Conservation (phyloP, 2,329 filamentous ascomycete genomes). For the Xylariaceae sp. region DNA sequence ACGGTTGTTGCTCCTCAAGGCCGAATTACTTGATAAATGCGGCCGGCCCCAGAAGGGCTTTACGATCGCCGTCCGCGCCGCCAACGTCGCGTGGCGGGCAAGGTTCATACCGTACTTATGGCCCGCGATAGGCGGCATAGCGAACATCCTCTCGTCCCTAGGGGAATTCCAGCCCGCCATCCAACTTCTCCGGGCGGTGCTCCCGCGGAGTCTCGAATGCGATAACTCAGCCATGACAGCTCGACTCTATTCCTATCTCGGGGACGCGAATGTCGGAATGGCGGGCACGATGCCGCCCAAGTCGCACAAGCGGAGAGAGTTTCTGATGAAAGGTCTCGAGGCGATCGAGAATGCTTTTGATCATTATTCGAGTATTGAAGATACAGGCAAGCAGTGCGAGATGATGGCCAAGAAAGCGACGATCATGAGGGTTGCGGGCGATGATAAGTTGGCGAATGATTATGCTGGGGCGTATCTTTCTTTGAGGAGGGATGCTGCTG, state of each 20-base stretch:
- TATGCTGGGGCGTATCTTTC: constrained; percentile 63
- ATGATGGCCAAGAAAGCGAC: constrained; percentile 79
- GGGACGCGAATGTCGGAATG: constrained; percentile 74
- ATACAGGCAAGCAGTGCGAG: constrained; percentile 67
- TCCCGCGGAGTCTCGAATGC: constrained; percentile 74
- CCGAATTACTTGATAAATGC: constrained; percentile 62
- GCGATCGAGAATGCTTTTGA: constrained; percentile 61
- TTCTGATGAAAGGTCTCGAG: constrained; percentile 54
- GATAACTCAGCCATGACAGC: constrained; percentile 60
- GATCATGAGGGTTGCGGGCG: constrained; percentile 67
- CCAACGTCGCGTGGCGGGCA: constrained; percentile 67
- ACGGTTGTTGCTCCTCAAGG: constrained; percentile 69
- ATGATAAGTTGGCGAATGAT: constrained; percentile 60
- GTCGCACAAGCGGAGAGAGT: constrained; percentile 48
- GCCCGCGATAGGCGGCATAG: constrained; percentile 64
- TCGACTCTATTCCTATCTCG: constrained; percentile 64
- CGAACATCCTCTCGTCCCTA: constrained; percentile 64
- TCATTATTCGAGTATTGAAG: constrained; percentile 64
- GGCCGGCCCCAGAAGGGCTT: constrained; percentile 72
- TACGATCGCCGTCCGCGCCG: constrained; percentile 70
- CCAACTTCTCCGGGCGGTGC: constrained; percentile 61
- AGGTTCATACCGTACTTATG: constrained; percentile 67
- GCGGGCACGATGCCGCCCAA: constrained; percentile 52
- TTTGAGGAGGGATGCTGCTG: constrained; percentile 45
- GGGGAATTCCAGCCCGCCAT: constrained; percentile 66